Base-by-base conservation (phyloP, 1,139 yeast species). In the Pichia sp. region DNA sequence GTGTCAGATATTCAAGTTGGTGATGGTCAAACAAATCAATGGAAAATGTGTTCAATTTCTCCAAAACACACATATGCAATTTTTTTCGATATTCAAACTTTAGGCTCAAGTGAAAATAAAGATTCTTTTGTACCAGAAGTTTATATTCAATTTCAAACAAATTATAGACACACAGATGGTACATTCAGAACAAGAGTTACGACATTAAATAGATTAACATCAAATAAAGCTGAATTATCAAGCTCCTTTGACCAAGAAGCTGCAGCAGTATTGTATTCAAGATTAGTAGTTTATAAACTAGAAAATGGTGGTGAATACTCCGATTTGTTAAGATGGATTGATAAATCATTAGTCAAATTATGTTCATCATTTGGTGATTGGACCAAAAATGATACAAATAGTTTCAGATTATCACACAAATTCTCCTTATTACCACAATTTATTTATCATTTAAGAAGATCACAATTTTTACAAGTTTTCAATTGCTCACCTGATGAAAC, bases 401-500 rank as follows among this genome's bases (percentile, higher is more conserved):
- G 95, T 28, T 93, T 93, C 73, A 75, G 91, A 61, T 73, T 93
- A 55, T 78, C 95, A 0, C 84, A 83, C 55, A 80, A 84, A 62
- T 91, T 86, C 69, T 83, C 95, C 29, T 73, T 90, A 67, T 87
- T 88, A 67, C 99, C 99, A 46, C 98, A 93, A 72, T 93, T 93
- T 67, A 88, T 93, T 74, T 93, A 88, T 72, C 95, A 93, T 69
- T 79, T 93, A 73, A 86, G 99, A 74, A 84, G 99, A 72, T 89
- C 97, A 2, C 98, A 91, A 72, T 93, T 93, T 71, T 76, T 93
- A 68, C 96, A 91, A 70, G 97, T 91, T 51, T 93, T 93, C 76
- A 93, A 93, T 72, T 91, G 93, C 71, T 91, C 98, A 22, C 99
- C 99, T 1, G 99, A 93, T 74, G 99, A 93, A 75, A 91, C 99